A percentile compares a stretch with the other conserved stretches of the same genome.
Evolutionary conservation across 768 basidiomycete genomes (phyloP).

Genomic region (Exsudoporus frostii): DNA sequence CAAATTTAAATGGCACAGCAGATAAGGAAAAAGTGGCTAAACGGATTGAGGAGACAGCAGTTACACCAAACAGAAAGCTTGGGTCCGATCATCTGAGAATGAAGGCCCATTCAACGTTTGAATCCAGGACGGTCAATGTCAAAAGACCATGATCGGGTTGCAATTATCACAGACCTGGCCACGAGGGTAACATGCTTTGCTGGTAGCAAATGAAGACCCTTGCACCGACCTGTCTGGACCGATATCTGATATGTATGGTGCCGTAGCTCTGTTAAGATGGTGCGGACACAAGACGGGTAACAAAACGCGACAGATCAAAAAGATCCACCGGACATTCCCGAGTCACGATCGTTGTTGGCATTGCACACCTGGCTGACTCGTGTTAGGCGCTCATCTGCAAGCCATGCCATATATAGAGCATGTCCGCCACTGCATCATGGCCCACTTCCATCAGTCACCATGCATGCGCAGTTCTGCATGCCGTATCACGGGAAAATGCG

Average conservation of each 20-base stretch:
- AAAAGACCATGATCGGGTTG: slow-evolving; percentile 8
- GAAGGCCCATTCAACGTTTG: slow-evolving; percentile 9
- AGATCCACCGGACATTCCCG: slow-evolving; percentile 22
- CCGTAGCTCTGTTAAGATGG: slow-evolving; percentile 13
- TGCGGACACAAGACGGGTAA: slow-evolving; percentile 21
- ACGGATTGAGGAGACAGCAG: slow-evolving; percentile 1
- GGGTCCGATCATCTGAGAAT: slow-evolving; percentile 7
- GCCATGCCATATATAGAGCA: slow-evolving; percentile 15
- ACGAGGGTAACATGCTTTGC: slow-evolving; percentile 20
- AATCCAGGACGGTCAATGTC: slow-evolving; percentile 7
- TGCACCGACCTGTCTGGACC: slow-evolving; percentile 9
- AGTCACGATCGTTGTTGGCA: slow-evolving; percentile 15
- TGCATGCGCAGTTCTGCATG: slow-evolving; percentile 23
- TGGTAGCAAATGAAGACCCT: slow-evolving; percentile 17
- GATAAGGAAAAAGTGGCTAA: slow-evolving; percentile 3
- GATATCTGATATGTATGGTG: slow-evolving; percentile 3
- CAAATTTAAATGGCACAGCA: slow-evolving; percentile 6
- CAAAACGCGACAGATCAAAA: slow-evolving; percentile 16
- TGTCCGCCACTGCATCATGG: slow-evolving; percentile 24
- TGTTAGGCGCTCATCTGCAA: slow-evolving; percentile 17
- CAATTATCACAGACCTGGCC: slow-evolving; percentile 5
- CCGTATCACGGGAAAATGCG: slow-evolving; percentile 27
- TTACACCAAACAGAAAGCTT: slow-evolving; percentile 5
- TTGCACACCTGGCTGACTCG: slow-evolving; percentile 17
- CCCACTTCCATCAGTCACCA: slow-evolving; percentile 30